Conservation (phyloP, 1,284 basidiomycete genomes). For the Marasmius sp. region DNA sequence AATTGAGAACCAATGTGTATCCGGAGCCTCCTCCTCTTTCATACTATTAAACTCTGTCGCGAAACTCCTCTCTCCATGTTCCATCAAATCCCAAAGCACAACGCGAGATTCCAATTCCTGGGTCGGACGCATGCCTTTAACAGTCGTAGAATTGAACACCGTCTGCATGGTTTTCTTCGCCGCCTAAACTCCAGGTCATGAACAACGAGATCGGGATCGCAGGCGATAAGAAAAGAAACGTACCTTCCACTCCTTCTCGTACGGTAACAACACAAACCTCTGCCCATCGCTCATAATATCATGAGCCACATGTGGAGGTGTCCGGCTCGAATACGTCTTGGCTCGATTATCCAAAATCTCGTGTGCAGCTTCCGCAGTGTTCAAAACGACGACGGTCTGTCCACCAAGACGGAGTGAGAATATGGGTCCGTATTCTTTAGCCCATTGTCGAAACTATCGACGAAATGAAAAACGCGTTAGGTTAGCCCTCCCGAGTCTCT, state of each 20-base stretch:
- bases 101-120: slow-evolving; percentile 1
- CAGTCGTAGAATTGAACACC: background rate
- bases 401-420: slow-evolving; percentile 8
- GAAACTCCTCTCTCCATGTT: background rate
- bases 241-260: slow-evolving; percentile 4
- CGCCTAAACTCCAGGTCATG: background rate
- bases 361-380: slow-evolving; percentile 6
- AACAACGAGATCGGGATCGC: background rate
- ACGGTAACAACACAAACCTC: background rate
- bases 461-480: background rate
- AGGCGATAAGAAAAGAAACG: background rate
- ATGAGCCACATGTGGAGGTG: background rate
- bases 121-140: background rate
- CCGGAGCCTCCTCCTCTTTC: background rate
- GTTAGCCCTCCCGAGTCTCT: background rate
- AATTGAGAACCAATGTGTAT: background rate
- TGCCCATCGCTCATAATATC: slow-evolving; percentile 1
- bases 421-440: slow-evolving; percentile 5
- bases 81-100: background rate
- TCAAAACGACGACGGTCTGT: slow-evolving; percentile 8
- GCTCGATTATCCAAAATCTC: slow-evolving; percentile 14
- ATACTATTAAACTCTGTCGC: background rate
- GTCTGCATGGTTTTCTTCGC: background rate
- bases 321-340: slow-evolving; percentile 8
- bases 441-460: background rate